Evolutionary conservation across 257 asterid species (phyloP).

Genomic region (Penstemon davidsonii): DNA sequence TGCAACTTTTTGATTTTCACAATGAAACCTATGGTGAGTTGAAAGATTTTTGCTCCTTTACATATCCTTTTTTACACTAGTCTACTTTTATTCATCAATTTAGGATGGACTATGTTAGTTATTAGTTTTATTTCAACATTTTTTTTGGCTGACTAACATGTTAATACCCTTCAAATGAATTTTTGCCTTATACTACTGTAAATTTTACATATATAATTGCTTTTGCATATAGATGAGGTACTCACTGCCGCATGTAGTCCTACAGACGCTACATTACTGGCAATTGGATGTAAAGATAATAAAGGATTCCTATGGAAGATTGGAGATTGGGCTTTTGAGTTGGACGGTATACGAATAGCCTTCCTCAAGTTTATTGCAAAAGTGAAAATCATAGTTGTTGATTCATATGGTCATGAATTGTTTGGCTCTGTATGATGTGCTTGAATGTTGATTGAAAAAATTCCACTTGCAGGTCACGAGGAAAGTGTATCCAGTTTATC

Average conservation of each 20-base stretch:
- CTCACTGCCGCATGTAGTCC: constrained; percentile 84
- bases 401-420: background rate
- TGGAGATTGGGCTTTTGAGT: constrained; percentile 81
- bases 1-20: too few relatives aligned
- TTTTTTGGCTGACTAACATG: background rate
- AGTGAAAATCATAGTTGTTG: background rate
- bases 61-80: background rate
- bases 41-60: background rate
- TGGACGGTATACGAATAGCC: constrained; percentile 53
- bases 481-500: constrained; percentile 74
- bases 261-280: constrained; percentile 73
- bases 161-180: background rate
- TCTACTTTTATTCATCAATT: background rate
- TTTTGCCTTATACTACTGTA: background rate
- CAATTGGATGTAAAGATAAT: constrained; percentile 97
- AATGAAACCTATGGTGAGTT: background rate
- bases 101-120: background rate
- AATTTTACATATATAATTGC: constrained; percentile 3
- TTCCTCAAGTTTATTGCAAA: constrained; percentile 7
- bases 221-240: constrained; percentile 65
- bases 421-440: background rate
- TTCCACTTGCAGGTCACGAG: constrained; percentile 61
- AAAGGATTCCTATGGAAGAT: constrained; percentile 84
- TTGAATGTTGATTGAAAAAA: background rate
- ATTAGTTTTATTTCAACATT: background rate